A percentile compares a stretch with the other conserved stretches of the same genome.
Evolutionary conservation across 2,329 filamentous ascomycete genomes (phyloP).

Genomic region (Graphiopsis chlorocephala): DNA sequence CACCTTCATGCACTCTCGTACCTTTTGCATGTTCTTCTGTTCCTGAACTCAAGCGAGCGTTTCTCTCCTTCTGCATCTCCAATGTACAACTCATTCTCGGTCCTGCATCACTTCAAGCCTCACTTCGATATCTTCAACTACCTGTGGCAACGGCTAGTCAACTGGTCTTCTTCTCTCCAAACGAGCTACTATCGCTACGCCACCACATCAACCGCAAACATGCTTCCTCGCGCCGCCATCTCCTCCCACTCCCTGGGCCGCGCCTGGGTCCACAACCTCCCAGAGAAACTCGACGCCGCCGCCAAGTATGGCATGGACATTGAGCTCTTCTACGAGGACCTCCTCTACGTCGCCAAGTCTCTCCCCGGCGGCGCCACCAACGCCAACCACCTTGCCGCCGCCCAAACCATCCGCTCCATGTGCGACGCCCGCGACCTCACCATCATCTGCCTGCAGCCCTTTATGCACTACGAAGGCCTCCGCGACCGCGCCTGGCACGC

Average conservation of each 20-base stretch:
- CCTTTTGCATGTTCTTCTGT: background rate
- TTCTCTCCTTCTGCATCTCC: background rate
- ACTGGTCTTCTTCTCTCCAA: conserved; percentile 6
- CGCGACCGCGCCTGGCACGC: conserved; percentile 59
- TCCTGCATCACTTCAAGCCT: conserved; percentile 7
- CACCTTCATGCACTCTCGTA: background rate
- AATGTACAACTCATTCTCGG: conserved; percentile 7
- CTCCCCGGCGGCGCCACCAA: conserved; percentile 43
- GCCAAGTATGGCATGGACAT: conserved; percentile 66
- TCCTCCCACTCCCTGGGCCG: conserved; percentile 75
- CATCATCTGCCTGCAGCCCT: conserved; percentile 71
- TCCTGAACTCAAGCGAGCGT: background rate
- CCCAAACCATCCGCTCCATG: conserved; percentile 55
- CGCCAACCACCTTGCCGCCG: conserved; percentile 55
- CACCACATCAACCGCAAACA: conserved; percentile 23
- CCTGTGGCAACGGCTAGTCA: conserved; percentile 7
- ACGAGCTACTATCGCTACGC: background rate
- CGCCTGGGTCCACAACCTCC: conserved; percentile 66
- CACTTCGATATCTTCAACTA: conserved; percentile 5
- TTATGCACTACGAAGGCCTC: conserved; percentile 74
- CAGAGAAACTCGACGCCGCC: conserved; percentile 67
- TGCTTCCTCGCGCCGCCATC: conserved; percentile 63
- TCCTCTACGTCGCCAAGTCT: conserved; percentile 58
- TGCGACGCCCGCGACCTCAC: conserved; percentile 55
- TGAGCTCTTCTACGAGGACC: conserved; percentile 76